Evolutionary conservation across 257 asterid species (phyloP).

Genomic region (Datura wrightii): DNA sequence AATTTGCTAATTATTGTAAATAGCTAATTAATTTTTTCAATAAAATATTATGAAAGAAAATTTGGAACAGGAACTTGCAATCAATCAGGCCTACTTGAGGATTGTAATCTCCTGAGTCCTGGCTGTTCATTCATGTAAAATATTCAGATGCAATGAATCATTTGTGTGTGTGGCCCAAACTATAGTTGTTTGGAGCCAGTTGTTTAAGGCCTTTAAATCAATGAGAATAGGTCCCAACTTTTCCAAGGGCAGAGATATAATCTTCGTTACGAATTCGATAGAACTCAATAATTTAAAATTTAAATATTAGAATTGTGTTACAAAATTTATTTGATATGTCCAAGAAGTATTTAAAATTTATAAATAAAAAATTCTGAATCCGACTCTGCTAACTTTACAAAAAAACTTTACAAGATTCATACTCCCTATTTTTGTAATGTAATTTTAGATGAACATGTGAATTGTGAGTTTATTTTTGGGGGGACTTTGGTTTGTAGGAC

Average conservation of each 20-base stretch:
- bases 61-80: not conserved
- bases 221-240: conserved; percentile 19
- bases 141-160: conserved; percentile 4
- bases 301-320: not conserved
- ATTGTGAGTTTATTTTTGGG: not conserved
- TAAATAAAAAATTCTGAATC: not conserved
- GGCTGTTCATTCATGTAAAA: not conserved
- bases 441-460: not conserved
- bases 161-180: conserved; percentile 5
- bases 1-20: no score
- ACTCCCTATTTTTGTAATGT: not conserved
- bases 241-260: not conserved
- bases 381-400: not conserved
- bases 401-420: not conserved
- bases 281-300: no score
- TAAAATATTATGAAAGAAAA: not conserved
- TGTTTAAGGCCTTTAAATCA: not conserved
- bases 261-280: not conserved
- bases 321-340: not conserved
- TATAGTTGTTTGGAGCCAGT: conserved; percentile 10
- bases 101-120: not conserved
- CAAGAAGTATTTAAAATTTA: no score
- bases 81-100: not conserved
- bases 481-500: not conserved
- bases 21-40: no score